phyloP scores from a whole-genome alignment of 306 rosid species.

The Lablab purpureus region DNA sequence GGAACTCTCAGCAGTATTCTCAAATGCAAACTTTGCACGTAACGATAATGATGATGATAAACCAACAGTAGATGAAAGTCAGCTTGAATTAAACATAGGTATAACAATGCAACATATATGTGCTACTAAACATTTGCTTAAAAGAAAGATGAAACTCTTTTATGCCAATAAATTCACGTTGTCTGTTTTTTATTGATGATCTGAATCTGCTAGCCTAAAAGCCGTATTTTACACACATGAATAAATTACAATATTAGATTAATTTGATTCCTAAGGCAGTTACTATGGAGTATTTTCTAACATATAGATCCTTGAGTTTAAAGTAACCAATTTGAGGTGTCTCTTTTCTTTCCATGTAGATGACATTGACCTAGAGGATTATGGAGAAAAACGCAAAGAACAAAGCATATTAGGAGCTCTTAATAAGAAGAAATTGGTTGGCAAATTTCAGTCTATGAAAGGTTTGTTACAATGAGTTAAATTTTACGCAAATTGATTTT shows the following conservation, averaged over 20 bases:
- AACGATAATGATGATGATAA: conserved; percentile 51
- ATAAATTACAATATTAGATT: background rate
- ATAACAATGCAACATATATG: conserved; percentile 37
- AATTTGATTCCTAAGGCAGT: background rate
- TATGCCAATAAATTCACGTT: background rate
- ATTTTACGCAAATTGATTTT: conserved; percentile 11
- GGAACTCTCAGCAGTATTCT: conserved; percentile 69
- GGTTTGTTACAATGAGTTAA: conserved; percentile 55
- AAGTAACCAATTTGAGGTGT: conserved; percentile 7
- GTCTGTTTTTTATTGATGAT: background rate
- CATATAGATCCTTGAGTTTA: conserved; percentile 26
- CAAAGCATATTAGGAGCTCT: conserved; percentile 70
- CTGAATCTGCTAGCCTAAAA: background rate
- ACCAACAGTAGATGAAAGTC: conserved; percentile 47
- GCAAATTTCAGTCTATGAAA: conserved; percentile 74
- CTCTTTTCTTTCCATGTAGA: conserved; percentile 52
- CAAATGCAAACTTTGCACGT: conserved; percentile 62
- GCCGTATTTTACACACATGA: background rate
- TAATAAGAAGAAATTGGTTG: conserved; percentile 76
- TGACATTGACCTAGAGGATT: conserved; percentile 75
- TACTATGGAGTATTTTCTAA: background rate
- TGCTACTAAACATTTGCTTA: conserved; percentile 13
- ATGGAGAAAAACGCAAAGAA: conserved; percentile 69
- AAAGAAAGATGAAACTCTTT: conserved; percentile 4
- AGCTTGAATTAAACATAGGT: conserved; percentile 71